Evolutionary conservation across 163 green algal genomes (phyloP), one percentile per base, ranked within the genome.

Genomic region (Prototheca cutis): DNA sequence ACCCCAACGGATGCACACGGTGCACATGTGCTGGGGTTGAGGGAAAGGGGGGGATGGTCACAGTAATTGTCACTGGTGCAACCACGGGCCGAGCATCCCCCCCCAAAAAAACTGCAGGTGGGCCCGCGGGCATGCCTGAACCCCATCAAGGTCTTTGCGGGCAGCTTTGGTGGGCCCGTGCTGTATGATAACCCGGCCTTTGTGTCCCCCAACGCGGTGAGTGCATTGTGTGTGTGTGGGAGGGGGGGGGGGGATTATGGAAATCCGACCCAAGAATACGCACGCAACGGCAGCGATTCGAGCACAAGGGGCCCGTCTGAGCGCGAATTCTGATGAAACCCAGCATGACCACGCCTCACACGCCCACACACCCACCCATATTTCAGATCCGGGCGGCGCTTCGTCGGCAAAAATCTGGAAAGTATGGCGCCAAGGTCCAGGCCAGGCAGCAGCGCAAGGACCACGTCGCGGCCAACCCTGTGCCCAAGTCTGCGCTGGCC

Each of bases 141-240:
- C 55, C 90, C 90, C 33, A 94, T 99, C 67, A 87, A 88, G 59
- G 87, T 98, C 21, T 96, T 99, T 71, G 79, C 78, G 1, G 91
- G 91, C 48, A 82, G 67, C 61, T 99, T 98, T 71, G 79, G 81
- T 1, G 93, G 93, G 0, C 61, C 75, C 3, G 88, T 89, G 17
- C 64, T 99, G 29, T 99, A 94, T 64, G 86, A 97, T 51, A 98
- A 98, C 75, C 80, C 87, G 4, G 59, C 70, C 28, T 99, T 93
- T 71, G 82, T 97, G 13, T 95, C 89, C 1, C 93, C 93, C 28
- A 98, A 98, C 67, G 75, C 75, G 48, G 70, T 90, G 53, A 39
- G 66, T 40, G 36, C 10, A 21, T 8, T 45, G 8, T 8, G 10
- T 8, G 13, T 45, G 36, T 8, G 10, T 45, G 36, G 36, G 36